A percentile compares a stretch with the other conserved stretches of the same genome.
Evolutionary conservation across 306 rosid species (phyloP).

Genomic region (Hippophae gyantsensis): DNA sequence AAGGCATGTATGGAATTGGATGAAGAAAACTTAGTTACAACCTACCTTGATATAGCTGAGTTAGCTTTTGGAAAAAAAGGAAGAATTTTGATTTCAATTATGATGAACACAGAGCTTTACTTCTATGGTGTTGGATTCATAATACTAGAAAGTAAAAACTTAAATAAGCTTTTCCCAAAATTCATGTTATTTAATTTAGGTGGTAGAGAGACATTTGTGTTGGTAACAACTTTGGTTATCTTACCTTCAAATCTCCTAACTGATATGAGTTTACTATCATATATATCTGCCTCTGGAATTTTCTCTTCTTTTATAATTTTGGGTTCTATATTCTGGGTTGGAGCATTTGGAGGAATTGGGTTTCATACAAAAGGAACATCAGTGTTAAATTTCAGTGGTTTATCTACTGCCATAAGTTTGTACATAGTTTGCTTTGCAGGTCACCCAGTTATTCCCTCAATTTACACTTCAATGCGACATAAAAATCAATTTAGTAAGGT

Average conservation of each 20-base stretch:
- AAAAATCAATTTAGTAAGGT: slow-evolving; percentile 8
- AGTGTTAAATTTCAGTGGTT: background rate
- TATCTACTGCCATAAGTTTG: slow-evolving; percentile 12
- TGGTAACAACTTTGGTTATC: slow-evolving; percentile 2
- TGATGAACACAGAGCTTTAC: slow-evolving; percentile 6
- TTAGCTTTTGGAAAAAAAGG: slow-evolving; percentile 4
- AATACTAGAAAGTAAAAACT: slow-evolving; percentile 10
- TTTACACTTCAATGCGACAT: slow-evolving; percentile 3
- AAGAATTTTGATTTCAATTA: background rate
- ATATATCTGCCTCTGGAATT: slow-evolving; percentile 5
- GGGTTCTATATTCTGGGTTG: background rate
- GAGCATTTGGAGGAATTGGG: slow-evolving; percentile 12
- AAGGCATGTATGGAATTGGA: slow-evolving; percentile 11
- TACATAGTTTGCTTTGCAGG: slow-evolving; percentile 12
- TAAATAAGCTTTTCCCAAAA: background rate
- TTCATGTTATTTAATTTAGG: background rate
- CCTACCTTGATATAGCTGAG: slow-evolving; percentile 9
- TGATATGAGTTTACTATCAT: slow-evolving; percentile 6
- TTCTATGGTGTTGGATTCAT: background rate
- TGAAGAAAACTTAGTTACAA: background rate
- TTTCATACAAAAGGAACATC: background rate
- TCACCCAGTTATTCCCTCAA: slow-evolving; percentile 9
- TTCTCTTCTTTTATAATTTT: slow-evolving; percentile 1
- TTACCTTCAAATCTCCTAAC: slow-evolving; percentile 4
- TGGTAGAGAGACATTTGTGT: slow-evolving; percentile 4